These are phyloP conservation scores for Physocladia obscura DNA, from an alignment of 192 early-diverging fungal species.

Conservation along the genomic window DNA sequence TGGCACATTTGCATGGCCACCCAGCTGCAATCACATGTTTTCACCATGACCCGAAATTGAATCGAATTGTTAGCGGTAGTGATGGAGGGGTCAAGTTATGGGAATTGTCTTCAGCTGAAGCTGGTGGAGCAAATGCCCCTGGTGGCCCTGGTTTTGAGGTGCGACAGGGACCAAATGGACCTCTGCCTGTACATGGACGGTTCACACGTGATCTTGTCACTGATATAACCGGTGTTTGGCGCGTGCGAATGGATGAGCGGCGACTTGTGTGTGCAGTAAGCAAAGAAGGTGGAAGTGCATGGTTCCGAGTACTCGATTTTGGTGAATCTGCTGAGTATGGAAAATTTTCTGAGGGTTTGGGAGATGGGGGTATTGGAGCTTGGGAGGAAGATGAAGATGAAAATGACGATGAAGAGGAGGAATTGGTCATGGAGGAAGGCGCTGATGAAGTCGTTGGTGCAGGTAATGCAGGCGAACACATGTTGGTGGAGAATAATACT, in stretches of 20 bases:
- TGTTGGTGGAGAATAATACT: no score
- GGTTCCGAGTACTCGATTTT: slow-evolving; percentile 85
- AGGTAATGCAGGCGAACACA: no score
- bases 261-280: slow-evolving; percentile 69
- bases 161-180: slow-evolving; percentile 45
- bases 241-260: slow-evolving; percentile 85
- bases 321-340: slow-evolving; percentile 61
- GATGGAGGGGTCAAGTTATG: slow-evolving; percentile 95
- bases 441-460: neutral
- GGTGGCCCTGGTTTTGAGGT: slow-evolving; percentile 29
- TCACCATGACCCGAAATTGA: slow-evolving; percentile 86
- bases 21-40: slow-evolving; percentile 94
- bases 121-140: slow-evolving; percentile 8
- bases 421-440: slow-evolving; percentile 24
- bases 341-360: slow-evolving; percentile 29
- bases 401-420: slow-evolving; percentile 26
- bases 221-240: slow-evolving; percentile 87
- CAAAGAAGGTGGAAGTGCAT: slow-evolving; percentile 59
- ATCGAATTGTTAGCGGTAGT: slow-evolving; percentile 88
- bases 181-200: slow-evolving; percentile 58
- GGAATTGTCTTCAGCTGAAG: slow-evolving; percentile 75
- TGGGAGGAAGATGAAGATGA: slow-evolving; percentile 23
- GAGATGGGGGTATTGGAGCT: slow-evolving; percentile 31
- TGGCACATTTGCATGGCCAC: slow-evolving; percentile 72
- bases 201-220: slow-evolving; percentile 81